Evolutionary conservation across 1,284 basidiomycete species (phyloP), one percentile per base, ranked within the genome.

Genomic region (Agroathelia rolfsii): DNA sequence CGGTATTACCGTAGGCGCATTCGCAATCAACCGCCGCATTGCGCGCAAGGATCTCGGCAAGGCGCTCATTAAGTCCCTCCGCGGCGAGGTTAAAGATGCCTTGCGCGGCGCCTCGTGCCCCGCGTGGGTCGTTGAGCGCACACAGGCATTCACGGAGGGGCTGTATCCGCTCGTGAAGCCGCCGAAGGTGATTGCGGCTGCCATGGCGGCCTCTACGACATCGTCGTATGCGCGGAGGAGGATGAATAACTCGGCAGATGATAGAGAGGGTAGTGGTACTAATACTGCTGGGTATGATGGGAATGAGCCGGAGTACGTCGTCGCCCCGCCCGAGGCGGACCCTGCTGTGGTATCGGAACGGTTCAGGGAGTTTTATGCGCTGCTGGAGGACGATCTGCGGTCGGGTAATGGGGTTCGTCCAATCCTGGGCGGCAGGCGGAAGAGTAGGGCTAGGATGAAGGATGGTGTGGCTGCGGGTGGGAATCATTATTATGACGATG

Each of bases 361-460:
- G 36, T 62, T 90, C 31, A 88, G 92, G 51, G 70, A 72, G 24
- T 85, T 93, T 44, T 83, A 84, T 52, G 58, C 60, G n/a, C 56
- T 59, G 3, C 52, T 82, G 3, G 72, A 76, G 36, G 64, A 68
- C 18, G 72, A 72, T 33, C 43, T 79, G 7, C 48, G 62, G 24
- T 41, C 55, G 23, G 42, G 41, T 35, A 28, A 46, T 31, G 43
- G n/a, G n/a, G n/a, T n/a, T n/a, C n/a, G 44, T 27, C 36, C 40
- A 52, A 45, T 30, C 50, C 43, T 24, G 42, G 41, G 12, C 43
- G 49, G 28, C 41, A 34, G 14, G 49, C 43, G 29, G 46, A 46
- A 41, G 47, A 49, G 36, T 36, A 41, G 34, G 38, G 24, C 21
- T 3, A 17, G 24, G 30, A 20, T 13, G 6, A 20, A 11, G 14